These are phyloP conservation scores for Didymella keratinophila DNA, from an alignment of 2,329 filamentous ascomycete species.

Conservation along the genomic window DNA sequence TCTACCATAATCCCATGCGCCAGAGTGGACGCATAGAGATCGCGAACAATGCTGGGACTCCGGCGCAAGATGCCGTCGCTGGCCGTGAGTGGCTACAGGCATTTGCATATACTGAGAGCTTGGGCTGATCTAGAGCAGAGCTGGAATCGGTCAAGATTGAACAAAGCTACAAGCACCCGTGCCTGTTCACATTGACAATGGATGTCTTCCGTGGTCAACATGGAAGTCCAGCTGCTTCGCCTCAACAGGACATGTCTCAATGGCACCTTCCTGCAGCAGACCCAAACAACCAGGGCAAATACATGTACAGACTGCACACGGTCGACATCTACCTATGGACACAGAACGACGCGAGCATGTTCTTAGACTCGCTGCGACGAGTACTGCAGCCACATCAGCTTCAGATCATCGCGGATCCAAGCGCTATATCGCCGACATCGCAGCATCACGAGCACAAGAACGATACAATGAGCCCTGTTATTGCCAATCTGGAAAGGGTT, in stretches of 20 bases:
- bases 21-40: constrained; percentile 76
- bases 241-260: constrained; percentile 61
- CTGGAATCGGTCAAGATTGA: constrained; percentile 70
- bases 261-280: constrained; percentile 81
- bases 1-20: constrained; percentile 76
- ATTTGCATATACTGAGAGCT: neutral
- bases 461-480: constrained; percentile 70
- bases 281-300: constrained; percentile 76
- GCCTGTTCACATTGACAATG: constrained; percentile 72
- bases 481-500: constrained; percentile 75
- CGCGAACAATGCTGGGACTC: constrained; percentile 75
- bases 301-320: constrained; percentile 78
- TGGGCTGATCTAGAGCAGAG: constrained; percentile 56
- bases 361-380: constrained; percentile 72
- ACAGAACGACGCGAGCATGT: constrained; percentile 72
- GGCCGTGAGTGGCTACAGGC: constrained; percentile 66
- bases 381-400: constrained; percentile 68
- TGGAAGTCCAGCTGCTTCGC: constrained; percentile 49
- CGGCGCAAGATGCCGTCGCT: constrained; percentile 80
- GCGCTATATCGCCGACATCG: constrained; percentile 43
- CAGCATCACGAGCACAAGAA: constrained; percentile 54
- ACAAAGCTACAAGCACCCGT: constrained; percentile 79
- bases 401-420: constrained; percentile 47
- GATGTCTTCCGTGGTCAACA: constrained; percentile 52
- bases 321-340: constrained; percentile 84